Evolutionary conservation across 1,284 basidiomycete species (phyloP).

Genomic region (Omphalotus olearius): DNA sequence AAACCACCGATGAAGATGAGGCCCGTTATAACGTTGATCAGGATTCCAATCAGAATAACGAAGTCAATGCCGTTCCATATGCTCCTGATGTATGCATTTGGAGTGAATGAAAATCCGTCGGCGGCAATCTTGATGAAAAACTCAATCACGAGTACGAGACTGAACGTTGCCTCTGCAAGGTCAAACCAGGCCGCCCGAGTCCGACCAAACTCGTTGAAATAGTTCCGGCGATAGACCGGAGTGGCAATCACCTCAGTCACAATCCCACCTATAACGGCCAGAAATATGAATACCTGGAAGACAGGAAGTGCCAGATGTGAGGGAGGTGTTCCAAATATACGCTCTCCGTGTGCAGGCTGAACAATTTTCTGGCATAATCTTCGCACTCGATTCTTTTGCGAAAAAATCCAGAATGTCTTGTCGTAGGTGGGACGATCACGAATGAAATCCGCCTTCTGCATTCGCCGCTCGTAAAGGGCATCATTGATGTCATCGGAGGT

Average conservation of each 20-base stretch:
- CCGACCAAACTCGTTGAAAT: constrained; percentile 59
- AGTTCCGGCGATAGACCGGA: constrained; percentile 80
- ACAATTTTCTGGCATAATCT: constrained; percentile 83
- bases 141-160: constrained; percentile 76
- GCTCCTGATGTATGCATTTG: constrained; percentile 90
- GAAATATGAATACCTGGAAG: constrained; percentile 75
- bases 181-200: constrained; percentile 84
- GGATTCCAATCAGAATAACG: constrained; percentile 76
- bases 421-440: constrained; percentile 88
- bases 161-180: constrained; percentile 76
- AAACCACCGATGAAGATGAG: constrained; percentile 79
- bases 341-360: constrained; percentile 78
- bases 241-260: constrained; percentile 85
- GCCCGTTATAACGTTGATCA: constrained; percentile 80
- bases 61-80: constrained; percentile 95
- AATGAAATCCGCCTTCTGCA: constrained; percentile 86
- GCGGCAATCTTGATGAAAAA: constrained; percentile 91
- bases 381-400: constrained; percentile 76
- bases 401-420: constrained; percentile 87
- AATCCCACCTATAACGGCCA: constrained; percentile 82
- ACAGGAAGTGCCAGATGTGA: constrained; percentile 65
- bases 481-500: constrained; percentile 54
- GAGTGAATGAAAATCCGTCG: constrained; percentile 90
- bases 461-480: constrained; percentile 68
- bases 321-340: constrained; percentile 75